phyloP scores from a whole-genome alignment of 495 filamentous ascomycete genomes.

The Hypoxylon fragiforme region DNA sequence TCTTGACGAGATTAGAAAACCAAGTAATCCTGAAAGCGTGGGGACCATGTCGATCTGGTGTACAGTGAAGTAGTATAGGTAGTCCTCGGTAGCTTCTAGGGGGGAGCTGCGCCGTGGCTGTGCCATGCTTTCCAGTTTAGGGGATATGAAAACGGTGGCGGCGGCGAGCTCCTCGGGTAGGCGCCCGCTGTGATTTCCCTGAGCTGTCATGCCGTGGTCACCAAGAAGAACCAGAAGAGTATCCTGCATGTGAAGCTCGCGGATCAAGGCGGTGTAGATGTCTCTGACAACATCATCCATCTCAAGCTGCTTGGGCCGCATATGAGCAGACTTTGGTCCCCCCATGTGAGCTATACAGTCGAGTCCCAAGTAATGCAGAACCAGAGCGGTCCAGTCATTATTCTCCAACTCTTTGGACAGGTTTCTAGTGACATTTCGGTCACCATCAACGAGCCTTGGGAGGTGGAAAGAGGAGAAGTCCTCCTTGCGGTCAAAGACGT shows the following conservation, averaged over 20 bases:
- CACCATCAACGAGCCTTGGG: neutral
- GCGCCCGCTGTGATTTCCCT: slow-evolving; percentile 9
- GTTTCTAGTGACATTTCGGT: slow-evolving; percentile 1
- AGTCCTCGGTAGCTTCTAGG: no score
- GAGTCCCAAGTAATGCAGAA: neutral
- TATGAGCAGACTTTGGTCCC: neutral
- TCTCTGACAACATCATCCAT: slow-evolving; percentile 2
- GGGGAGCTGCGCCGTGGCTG: no score
- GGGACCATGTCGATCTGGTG: no score
- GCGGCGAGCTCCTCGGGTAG: no score
- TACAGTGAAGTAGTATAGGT: no score
- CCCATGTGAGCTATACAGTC: neutral
- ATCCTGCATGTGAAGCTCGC: neutral
- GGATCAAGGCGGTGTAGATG: neutral
- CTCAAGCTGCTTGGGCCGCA: slow-evolving; percentile 4
- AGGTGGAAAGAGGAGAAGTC: neutral
- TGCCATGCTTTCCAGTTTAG: no score
- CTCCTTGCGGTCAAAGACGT: slow-evolving; percentile 2
- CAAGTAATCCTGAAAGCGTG: no score
- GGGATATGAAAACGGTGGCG: no score
- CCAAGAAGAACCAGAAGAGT: slow-evolving; percentile 7
- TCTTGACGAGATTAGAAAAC: no score
- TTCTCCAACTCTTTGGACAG: neutral
- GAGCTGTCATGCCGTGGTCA: slow-evolving; percentile 9
- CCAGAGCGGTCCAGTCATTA: slow-evolving; percentile 1